Conservation (phyloP, 768 basidiomycete species). For the Leccinum subgranulosum region DNA sequence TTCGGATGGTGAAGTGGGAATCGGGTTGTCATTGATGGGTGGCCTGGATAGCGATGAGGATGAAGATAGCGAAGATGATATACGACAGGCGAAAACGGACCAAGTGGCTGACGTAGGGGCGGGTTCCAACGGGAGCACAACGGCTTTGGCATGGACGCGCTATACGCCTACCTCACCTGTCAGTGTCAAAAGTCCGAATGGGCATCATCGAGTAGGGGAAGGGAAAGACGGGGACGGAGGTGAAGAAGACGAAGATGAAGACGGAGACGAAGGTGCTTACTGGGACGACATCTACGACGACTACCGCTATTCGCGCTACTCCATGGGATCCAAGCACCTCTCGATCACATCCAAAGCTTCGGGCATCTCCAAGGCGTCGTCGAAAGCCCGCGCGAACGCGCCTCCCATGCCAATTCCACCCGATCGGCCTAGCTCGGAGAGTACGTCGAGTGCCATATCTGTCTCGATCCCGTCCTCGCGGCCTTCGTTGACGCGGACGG, state of each 20-base stretch:
- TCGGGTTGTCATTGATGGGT: conserved; percentile 65
- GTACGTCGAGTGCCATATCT: conserved; percentile 17
- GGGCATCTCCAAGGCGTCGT: conserved; percentile 25
- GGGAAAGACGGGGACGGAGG: conserved; percentile 9
- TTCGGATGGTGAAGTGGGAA: conserved; percentile 63
- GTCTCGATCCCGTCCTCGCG: conserved; percentile 15
- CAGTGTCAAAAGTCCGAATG: not conserved
- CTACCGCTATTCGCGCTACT: conserved; percentile 69
- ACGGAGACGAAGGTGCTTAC: conserved; percentile 35
- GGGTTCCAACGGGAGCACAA: conserved; percentile 1
- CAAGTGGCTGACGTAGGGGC: conserved; percentile 1
- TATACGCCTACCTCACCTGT: conserved; percentile 27
- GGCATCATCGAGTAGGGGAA: conserved; percentile 1
- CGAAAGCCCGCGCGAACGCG: conserved; percentile 19
- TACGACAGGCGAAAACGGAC: conserved; percentile 4
- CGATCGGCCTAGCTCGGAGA: conserved; percentile 28
- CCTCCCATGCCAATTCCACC: conserved; percentile 28
- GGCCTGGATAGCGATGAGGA: conserved; percentile 36
- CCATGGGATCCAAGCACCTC: conserved; percentile 37
- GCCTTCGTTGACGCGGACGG: conserved; percentile 19
- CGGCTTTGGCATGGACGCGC: conserved; percentile 28
- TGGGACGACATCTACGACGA: conserved; percentile 85
- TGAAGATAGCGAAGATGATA: conserved; percentile 7
- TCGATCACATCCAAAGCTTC: conserved; percentile 23
- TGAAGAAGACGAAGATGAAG: conserved; percentile 18